A percentile compares a stretch with the other conserved stretches of the same genome.
Conservation (phyloP, 805 yeast species). For the Metschnikowia cerradonensis region DNA sequence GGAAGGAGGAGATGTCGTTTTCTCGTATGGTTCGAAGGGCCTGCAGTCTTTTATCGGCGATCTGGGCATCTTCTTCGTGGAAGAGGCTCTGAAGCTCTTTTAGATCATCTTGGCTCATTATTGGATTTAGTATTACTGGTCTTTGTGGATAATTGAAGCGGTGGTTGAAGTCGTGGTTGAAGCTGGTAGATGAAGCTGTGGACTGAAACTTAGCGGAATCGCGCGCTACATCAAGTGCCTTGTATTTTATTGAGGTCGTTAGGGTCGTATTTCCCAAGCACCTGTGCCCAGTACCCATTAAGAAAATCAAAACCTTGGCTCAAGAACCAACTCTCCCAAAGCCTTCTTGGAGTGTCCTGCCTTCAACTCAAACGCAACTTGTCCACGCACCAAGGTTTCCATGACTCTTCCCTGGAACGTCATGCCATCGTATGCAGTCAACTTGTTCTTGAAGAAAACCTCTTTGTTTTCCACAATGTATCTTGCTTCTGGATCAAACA, state of each 20-base stretch:
- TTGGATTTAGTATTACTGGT: too few relatives aligned
- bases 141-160: background rate
- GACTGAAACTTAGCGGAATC: background rate
- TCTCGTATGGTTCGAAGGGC: slow-evolving; percentile 14
- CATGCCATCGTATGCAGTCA: slow-evolving; percentile 82
- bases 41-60: slow-evolving; percentile 13
- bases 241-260: background rate
- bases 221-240: background rate
- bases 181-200: background rate
- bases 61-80: slow-evolving; percentile 12
- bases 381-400: slow-evolving; percentile 78
- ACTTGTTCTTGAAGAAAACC: slow-evolving; percentile 75
- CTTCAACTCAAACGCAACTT: slow-evolving; percentile 54
- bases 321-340: slow-evolving; percentile 56
- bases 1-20: slow-evolving; percentile 22
- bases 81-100: slow-evolving; percentile 12
- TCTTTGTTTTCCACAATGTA: slow-evolving; percentile 51
- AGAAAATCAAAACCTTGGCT: slow-evolving; percentile 41
- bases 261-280: background rate
- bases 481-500: slow-evolving; percentile 62
- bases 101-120: slow-evolving; percentile 7
- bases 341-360: slow-evolving; percentile 56
- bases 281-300: background rate
- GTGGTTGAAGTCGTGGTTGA: too few relatives aligned
- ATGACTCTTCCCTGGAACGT: slow-evolving; percentile 66